Conservation (phyloP, 2,329 filamentous ascomycete species). For the Stemphylium beticola region DNA sequence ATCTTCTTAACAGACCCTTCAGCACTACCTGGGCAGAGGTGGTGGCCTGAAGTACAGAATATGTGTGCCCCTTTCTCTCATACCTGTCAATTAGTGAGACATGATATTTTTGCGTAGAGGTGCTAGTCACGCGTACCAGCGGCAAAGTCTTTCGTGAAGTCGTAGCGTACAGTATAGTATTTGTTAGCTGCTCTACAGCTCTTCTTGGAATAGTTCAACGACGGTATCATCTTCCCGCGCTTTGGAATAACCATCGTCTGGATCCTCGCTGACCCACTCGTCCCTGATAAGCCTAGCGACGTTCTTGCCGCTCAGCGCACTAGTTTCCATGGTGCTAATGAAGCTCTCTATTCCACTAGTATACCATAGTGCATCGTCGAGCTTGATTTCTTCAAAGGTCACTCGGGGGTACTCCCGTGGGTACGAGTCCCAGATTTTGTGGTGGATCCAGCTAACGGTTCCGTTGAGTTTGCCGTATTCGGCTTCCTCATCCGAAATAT, state of each 20-base stretch:
- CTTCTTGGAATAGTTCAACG: background rate
- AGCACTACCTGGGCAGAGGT: too few relatives aligned
- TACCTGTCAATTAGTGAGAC: background rate
- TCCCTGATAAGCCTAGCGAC: conserved; percentile 75
- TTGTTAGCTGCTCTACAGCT: background rate
- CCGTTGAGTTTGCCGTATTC: conserved; percentile 42
- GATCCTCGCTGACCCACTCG: conserved; percentile 51
- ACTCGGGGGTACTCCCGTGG: conserved; percentile 83
- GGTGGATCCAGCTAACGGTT: conserved; percentile 40
- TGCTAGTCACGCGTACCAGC: background rate
- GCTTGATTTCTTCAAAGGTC: conserved; percentile 80
- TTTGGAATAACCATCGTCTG: background rate
- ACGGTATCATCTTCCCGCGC: background rate
- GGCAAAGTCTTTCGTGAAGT: background rate
- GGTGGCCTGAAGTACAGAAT: too few relatives aligned
- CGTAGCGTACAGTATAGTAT: background rate
- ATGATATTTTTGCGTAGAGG: background rate
- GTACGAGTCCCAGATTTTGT: conserved; percentile 79
- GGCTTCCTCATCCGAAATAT: conserved; percentile 39
- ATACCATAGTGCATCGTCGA: conserved; percentile 71
- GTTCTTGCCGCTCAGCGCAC: conserved; percentile 87
- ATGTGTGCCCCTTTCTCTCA: background rate
- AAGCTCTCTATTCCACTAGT: conserved; percentile 82
- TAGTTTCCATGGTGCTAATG: conserved; percentile 98
- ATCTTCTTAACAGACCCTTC: too few relatives aligned